Evolutionary conservation across 768 basidiomycete genomes (phyloP), one percentile per base, ranked within the genome.

Genomic region (Dendrothele bispora): DNA sequence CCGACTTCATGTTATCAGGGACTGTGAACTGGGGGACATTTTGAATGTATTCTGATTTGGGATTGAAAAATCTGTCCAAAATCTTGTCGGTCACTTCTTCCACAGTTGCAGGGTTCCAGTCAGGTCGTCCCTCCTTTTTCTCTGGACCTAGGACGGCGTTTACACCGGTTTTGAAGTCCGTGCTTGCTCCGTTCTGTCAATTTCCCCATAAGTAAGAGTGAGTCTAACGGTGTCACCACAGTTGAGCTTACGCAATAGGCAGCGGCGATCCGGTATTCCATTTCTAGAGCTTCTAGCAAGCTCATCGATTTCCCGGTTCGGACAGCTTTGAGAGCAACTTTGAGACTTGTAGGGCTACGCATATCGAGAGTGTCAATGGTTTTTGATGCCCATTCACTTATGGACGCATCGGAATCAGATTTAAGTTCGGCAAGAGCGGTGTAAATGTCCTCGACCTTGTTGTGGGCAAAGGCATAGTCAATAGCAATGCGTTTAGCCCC

Each of bases 301-400:
- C 75, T 61, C 73, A 84, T 66, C 2, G 68, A 66, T 56, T 73
- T 80, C n/a, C 91, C 94, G 49, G 71, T 70, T 39, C 87, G 82
- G 46, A 94, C 79, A 1, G 91, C 89, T 56, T 77, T 70, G 18
- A 98, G 73, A n/a, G 95, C 81, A 28, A 98, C 87, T 63, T 90
- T 91, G 55, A 98, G 75, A 56, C 92, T 94, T 1, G 95, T 97
- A 10, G 95, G 95, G 66, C 93, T 94, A 34, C 91, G 81, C 55
- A 77, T 54, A 32, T 79, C 71, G 48, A 99, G 68, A 26, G 71
- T 69, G 12, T 72, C 68, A 48, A 89, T 65, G 3, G 93, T 92
- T 48, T 77, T 64, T 48, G 70, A 64, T 5, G 95, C 95, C 94
- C 95, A 98, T 34, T 66, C 61, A 41, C 73, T 73, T 42, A 93